Conservation (phyloP, 2,329 filamentous ascomycete species). For the Colletotrichum acutatum region DNA sequence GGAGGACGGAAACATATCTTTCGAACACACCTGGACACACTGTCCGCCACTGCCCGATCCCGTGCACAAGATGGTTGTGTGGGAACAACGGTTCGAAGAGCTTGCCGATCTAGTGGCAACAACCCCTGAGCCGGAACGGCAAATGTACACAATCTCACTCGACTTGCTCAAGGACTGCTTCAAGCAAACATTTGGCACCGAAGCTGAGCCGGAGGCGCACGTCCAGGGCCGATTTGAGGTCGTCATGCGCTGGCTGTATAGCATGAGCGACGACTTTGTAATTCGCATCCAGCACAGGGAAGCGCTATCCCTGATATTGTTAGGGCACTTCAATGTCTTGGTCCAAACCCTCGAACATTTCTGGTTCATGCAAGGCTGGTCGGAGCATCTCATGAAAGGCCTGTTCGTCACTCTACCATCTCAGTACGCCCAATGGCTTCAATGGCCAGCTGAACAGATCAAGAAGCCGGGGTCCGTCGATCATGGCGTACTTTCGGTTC, state of each 20-base stretch:
- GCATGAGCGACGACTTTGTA: slow-evolving; percentile 28
- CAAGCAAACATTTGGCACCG: slow-evolving; percentile 30
- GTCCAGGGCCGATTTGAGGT: slow-evolving; percentile 25
- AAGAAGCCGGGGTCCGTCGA: slow-evolving; percentile 22
- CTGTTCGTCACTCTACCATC: neutral
- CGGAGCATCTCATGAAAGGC: slow-evolving; percentile 35
- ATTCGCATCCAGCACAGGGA: slow-evolving; percentile 27
- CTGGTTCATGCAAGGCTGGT: slow-evolving; percentile 39
- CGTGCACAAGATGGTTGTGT: slow-evolving; percentile 22
- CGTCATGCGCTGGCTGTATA: slow-evolving; percentile 36
- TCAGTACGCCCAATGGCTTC: slow-evolving; percentile 17
- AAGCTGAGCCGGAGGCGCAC: slow-evolving; percentile 8
- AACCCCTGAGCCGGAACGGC: neutral
- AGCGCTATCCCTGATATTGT: slow-evolving; percentile 33
- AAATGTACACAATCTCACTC: slow-evolving; percentile 13
- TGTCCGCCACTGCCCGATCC: slow-evolving; percentile 5
- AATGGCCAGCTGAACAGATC: slow-evolving; percentile 24
- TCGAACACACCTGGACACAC: slow-evolving; percentile 19
- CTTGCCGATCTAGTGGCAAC: slow-evolving; percentile 31
- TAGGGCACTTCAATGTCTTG: slow-evolving; percentile 36
- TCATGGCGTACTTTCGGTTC: slow-evolving; percentile 40
- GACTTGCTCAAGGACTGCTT: slow-evolving; percentile 10
- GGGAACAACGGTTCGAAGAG: slow-evolving; percentile 32
- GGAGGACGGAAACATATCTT: slow-evolving; percentile 9
- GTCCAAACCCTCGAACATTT: slow-evolving; percentile 34